Conservation (phyloP, 1,284 basidiomycete species). For the Leccinum proximum region DNA sequence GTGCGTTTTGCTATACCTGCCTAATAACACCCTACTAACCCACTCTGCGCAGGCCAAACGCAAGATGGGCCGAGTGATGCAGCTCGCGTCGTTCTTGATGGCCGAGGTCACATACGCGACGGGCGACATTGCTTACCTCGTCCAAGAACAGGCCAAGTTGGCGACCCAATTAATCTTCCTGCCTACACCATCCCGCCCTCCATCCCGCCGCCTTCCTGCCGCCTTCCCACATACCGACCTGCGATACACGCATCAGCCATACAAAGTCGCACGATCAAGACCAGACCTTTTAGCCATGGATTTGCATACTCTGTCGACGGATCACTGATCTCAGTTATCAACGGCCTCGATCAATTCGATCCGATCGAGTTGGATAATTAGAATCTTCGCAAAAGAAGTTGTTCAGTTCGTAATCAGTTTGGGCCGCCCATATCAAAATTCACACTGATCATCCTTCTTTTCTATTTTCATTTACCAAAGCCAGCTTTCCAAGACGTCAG, state of each 20-base stretch:
- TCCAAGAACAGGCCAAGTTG: conserved; percentile 89
- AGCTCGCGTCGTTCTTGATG: conserved; percentile 96
- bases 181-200: too few species aligned
- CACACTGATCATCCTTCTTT: background rate
- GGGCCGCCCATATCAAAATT: conserved; percentile 21
- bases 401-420: conserved; percentile 16
- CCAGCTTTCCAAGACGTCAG: too few species aligned
- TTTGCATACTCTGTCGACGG: too few species aligned
- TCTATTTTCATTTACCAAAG: too few species aligned
- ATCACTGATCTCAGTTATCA: conserved; percentile 9
- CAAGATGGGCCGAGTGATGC: conserved; percentile 99
- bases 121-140: conserved; percentile 95
- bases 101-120: conserved; percentile 99
- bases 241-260: too few species aligned
- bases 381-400: conserved; percentile 22
- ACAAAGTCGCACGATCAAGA: too few species aligned
- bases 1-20: conserved; percentile 38
- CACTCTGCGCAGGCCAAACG: conserved; percentile 76
- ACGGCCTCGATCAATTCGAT: conserved; percentile 28
- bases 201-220: too few species aligned
- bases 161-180: conserved; percentile 40
- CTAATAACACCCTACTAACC: background rate
- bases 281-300: too few species aligned
- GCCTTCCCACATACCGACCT: too few species aligned
- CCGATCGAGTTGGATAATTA: conserved; percentile 16